Base-by-base conservation (phyloP, 225 moss, liverwort and hornwort genomes). In the Pseudoscleropodium purum region DNA sequence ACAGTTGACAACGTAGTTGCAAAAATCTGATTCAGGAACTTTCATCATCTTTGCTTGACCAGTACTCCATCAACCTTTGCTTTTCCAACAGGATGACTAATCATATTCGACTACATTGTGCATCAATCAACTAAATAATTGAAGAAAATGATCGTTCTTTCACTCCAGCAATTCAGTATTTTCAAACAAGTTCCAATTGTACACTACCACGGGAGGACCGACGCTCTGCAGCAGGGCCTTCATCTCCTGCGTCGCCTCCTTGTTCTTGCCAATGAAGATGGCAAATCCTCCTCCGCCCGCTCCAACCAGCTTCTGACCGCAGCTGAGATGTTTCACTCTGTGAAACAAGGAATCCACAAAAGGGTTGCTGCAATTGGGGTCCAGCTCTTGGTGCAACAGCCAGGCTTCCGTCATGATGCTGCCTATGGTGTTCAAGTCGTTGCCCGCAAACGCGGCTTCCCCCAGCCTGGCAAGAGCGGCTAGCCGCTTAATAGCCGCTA, bases 251-350 rank as follows among this genome's bases (percentile, higher is more conserved):
- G 96, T 91, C 10, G 95, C 86, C 37, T 86, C 75, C 67, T 51
- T 36, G 72, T 43, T 62, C 90, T 93, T 93, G 83, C 94, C 96
- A 68, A 96, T 88, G 59, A 96, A 87, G 29, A 96, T 88, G 47
- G 93, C 96, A 72, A 96, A 96, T 26, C 96, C 96, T 56, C 96
- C 96, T 72, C 96, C 96, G 18, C 96, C 96, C 5, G 96, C 96
- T 43, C 96, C 96, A 34, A 95, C 96, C 41, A 96, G 94, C 92
- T 96, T 96, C 63, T 95, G 95, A 21, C 96, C 96, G 70, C 93
- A 95, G 83, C 94, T 94, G 67, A 96, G 92, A 83, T 95, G 96
- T 27, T 87, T 89, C 77, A 96, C 94, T 87, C 87, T 88, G 65
- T 76, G 90, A 72, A 96, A 96, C 80, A 96, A 14, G 5, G 90